Conservation (phyloP, 75 land plant genomes). For the Picea glauca region DNA sequence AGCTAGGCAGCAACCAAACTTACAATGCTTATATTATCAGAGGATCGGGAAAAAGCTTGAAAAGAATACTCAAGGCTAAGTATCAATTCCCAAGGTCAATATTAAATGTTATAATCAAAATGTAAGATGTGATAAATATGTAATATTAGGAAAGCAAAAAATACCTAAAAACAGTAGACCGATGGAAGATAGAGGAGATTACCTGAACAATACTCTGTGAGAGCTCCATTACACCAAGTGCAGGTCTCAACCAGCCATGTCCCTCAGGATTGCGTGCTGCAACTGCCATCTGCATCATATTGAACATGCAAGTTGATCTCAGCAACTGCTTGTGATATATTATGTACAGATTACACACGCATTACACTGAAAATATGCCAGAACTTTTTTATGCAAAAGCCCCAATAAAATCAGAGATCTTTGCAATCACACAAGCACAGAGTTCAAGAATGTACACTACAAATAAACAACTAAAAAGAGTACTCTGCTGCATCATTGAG, state of each 20-base stretch:
- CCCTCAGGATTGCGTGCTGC: conserved; percentile 76
- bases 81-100: not conserved
- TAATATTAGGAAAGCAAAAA: not conserved
- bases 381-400: not conserved
- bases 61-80: not conserved
- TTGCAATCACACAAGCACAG: not conserved
- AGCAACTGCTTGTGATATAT: not conserved
- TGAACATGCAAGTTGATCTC: not conserved
- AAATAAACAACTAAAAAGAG: not conserved
- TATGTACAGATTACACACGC: not conserved
- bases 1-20: not conserved
- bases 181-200: not conserved
- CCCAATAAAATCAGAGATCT: not conserved
- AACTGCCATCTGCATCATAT: conserved; percentile 71
- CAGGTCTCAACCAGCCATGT: conserved; percentile 97
- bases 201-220: conserved; percentile 96
- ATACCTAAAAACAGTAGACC: conserved; percentile 3
- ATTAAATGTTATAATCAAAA: not conserved
- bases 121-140: not conserved
- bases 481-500: not conserved
- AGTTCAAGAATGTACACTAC: not conserved
- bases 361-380: not conserved
- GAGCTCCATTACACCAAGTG: conserved; percentile 91
- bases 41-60: not conserved
- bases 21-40: not conserved